These are phyloP conservation scores for Hyphodiscus hymeniophilus DNA, from an alignment of 495 filamentous ascomycete genomes.

Conservation along the genomic window DNA sequence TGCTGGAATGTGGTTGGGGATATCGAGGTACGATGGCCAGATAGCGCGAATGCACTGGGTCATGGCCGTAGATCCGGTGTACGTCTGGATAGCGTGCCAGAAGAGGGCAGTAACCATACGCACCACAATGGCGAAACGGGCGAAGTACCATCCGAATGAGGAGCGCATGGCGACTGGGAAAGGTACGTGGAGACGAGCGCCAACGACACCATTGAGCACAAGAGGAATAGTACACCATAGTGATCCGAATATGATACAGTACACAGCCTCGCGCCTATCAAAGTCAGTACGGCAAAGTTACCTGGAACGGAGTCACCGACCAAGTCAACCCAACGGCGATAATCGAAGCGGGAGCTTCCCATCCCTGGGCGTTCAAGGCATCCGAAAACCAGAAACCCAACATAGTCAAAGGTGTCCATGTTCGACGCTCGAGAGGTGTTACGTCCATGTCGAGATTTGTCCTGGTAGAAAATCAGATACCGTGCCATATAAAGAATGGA, in stretches of 20 bases:
- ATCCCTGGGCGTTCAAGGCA: constrained; percentile 34
- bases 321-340: constrained; percentile 43
- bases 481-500: background rate
- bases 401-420: constrained; percentile 35
- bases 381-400: constrained; percentile 42
- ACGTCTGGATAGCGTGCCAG: constrained; percentile 36
- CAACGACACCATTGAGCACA: constrained; percentile 39
- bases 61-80: constrained; percentile 34
- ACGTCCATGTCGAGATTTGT: constrained; percentile 39
- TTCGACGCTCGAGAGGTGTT: constrained; percentile 33
- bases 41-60: constrained; percentile 35
- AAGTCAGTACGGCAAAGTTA: constrained; percentile 2
- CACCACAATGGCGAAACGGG: constrained; percentile 31
- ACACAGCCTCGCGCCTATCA: constrained; percentile 29
- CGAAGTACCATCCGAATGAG: constrained; percentile 35
- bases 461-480: constrained; percentile 14
- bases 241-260: constrained; percentile 32
- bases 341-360: constrained; percentile 35
- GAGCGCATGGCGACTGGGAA: constrained; percentile 34
- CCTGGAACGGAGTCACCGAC: constrained; percentile 14
- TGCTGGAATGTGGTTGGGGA: constrained; percentile 40
- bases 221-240: constrained; percentile 35
- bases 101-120: constrained; percentile 37
- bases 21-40: constrained; percentile 33
- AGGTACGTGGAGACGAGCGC: constrained; percentile 35